Percentiles rank a stretch among this genome's conserved stretches.
These are phyloP conservation scores for Dovyalis caffra DNA, from an alignment of 345 rosid genomes.

Conservation along the genomic window DNA sequence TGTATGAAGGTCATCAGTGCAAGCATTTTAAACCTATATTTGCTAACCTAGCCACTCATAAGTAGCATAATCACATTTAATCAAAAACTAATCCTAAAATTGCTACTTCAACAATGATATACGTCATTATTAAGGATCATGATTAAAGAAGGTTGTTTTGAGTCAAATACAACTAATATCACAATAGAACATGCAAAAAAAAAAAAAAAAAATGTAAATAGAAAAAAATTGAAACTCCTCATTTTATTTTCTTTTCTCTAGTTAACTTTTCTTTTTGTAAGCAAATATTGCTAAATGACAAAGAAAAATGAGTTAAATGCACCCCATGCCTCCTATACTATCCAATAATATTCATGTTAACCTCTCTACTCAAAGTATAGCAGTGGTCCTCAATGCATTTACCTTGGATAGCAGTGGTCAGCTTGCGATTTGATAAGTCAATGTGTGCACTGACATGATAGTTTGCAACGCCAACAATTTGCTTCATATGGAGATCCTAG, in stretches of 20 bases:
- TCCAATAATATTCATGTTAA: no score
- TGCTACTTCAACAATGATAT: not conserved
- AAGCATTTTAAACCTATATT: slow-evolving; percentile 15
- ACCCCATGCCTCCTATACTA: no score
- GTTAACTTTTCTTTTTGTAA: not conserved
- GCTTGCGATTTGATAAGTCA: slow-evolving; percentile 72
- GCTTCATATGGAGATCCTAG: slow-evolving; percentile 35
- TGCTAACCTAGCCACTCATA: no score
- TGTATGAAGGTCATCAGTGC: slow-evolving; percentile 6
- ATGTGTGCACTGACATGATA: slow-evolving; percentile 97
- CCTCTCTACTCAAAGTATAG: no score
- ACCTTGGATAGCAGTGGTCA: slow-evolving; percentile 99
- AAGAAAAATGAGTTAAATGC: not conserved
- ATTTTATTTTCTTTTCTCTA: not conserved
- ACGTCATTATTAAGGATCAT: not conserved
- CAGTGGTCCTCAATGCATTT: not conserved
- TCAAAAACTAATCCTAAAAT: not conserved
- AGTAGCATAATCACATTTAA: not conserved
- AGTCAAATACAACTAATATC: not conserved
- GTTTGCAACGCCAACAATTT: slow-evolving; percentile 74
- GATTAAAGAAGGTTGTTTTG: not conserved
- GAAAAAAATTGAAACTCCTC: no score
- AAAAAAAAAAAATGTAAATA: no score
- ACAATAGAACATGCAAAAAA: not conserved
- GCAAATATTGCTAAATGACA: not conserved